These are phyloP conservation scores for Phytopythium chamaehyphon DNA, from an alignment of 352 stramenopile species.

Conservation along the genomic window DNA sequence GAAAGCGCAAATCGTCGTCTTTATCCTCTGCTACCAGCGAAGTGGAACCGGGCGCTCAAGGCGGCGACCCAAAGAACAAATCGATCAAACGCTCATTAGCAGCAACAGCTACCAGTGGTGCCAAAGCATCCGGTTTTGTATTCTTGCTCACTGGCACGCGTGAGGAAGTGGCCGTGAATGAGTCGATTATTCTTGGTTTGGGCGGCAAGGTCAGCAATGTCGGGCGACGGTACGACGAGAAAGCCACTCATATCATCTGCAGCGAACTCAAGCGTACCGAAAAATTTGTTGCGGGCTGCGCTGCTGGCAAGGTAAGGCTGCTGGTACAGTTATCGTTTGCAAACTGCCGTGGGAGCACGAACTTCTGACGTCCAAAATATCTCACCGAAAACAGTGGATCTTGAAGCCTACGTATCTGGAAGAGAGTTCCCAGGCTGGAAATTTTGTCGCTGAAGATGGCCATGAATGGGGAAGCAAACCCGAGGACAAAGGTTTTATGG, in stretches of 20 bases:
- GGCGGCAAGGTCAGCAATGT: slow-evolving; percentile 61
- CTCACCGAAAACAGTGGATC: slow-evolving; percentile 76
- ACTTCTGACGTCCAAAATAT: too few species aligned
- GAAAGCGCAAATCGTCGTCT: slow-evolving; percentile 2
- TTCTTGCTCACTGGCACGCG: slow-evolving; percentile 77
- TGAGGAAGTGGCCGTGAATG: slow-evolving; percentile 68
- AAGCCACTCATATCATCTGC: slow-evolving; percentile 84
- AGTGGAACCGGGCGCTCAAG: not conserved
- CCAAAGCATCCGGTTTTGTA: slow-evolving; percentile 15
- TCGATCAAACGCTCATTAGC: slow-evolving; percentile 12
- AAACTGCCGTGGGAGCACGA: too few species aligned
- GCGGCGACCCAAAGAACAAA: slow-evolving; percentile 12
- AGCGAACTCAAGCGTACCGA: slow-evolving; percentile 85
- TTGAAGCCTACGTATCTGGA: slow-evolving; percentile 80
- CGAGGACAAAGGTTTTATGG: slow-evolving; percentile 56
- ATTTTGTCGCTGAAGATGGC: slow-evolving; percentile 64
- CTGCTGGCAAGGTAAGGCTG: slow-evolving; percentile 65
- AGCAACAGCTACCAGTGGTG: slow-evolving; percentile 7
- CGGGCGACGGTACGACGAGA: slow-evolving; percentile 59
- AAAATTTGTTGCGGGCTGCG: slow-evolving; percentile 82
- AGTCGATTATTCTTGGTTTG: slow-evolving; percentile 67
- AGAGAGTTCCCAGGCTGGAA: slow-evolving; percentile 46
- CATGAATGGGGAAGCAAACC: slow-evolving; percentile 71
- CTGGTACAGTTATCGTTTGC: slow-evolving; percentile 5
- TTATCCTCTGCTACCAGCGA: not conserved